phyloP scores from a whole-genome alignment of 495 filamentous ascomycete species.

The Daldinia bambusicola region DNA sequence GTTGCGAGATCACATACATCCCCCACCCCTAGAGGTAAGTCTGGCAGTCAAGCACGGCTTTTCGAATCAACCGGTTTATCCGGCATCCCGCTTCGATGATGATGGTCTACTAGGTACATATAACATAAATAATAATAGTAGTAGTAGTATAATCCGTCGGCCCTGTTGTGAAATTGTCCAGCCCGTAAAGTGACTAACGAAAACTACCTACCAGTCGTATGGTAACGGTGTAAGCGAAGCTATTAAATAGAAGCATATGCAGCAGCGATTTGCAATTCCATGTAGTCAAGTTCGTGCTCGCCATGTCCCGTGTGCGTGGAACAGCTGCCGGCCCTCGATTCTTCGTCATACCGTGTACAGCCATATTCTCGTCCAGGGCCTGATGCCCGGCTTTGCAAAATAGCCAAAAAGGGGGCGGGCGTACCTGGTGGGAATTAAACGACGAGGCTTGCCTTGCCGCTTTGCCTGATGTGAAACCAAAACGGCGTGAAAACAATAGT shows the following conservation, averaged over 20 bases:
- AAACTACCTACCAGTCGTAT: conserved; percentile 35
- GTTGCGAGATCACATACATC: conserved; percentile 12
- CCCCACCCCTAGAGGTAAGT: not conserved
- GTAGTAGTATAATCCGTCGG: conserved; percentile 19
- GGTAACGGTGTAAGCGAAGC: conserved; percentile 17
- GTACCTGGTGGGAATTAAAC: conserved; percentile 5
- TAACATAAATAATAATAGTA: no score
- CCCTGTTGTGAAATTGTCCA: conserved; percentile 25
- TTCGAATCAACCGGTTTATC: conserved; percentile 43
- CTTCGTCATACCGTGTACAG: not conserved
- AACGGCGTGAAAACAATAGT: not conserved
- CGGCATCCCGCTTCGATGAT: conserved; percentile 24
- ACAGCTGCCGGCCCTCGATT: conserved; percentile 13
- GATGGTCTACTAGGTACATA: conserved; percentile 22
- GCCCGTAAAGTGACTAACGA: conserved; percentile 31
- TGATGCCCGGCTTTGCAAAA: not conserved
- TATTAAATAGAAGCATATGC: conserved; percentile 14
- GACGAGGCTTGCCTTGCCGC: conserved; percentile 9
- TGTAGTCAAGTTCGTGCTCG: conserved; percentile 33
- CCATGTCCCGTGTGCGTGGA: conserved; percentile 35
- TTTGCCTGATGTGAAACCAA: not conserved
- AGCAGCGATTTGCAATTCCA: conserved; percentile 30
- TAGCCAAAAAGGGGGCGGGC: conserved; percentile 15
- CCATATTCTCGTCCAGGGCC: not conserved
- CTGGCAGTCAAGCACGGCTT: not conserved